phyloP scores from a whole-genome alignment of 768 basidiomycete genomes.

The Russula compacta region DNA sequence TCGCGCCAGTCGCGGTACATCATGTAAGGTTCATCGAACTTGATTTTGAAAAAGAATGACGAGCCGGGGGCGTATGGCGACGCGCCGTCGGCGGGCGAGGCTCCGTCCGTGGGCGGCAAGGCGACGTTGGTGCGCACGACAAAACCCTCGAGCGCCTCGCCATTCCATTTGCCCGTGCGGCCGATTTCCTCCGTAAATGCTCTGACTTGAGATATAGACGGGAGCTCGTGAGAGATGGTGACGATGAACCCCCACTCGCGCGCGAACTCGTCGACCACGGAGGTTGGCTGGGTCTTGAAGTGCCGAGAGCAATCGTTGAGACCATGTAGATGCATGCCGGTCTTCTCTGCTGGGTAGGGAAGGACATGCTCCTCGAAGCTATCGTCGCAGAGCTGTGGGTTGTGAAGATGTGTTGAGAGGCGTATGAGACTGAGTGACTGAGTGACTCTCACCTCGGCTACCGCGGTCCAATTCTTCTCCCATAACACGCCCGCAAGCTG shows the following conservation, averaged over 20 bases:
- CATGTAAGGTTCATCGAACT: constrained; percentile 98
- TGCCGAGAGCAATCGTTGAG: constrained; percentile 60
- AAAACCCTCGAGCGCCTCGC: constrained; percentile 85
- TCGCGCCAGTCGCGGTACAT: constrained; percentile 99
- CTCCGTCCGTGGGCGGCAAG: constrained; percentile 32
- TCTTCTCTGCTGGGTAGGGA: constrained; percentile 66
- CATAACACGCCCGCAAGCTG: constrained; percentile 69
- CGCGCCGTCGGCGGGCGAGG: constrained; percentile 19
- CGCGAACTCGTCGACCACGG: constrained; percentile 69
- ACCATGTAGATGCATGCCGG: constrained; percentile 90
- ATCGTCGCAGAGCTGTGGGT: constrained; percentile 90
- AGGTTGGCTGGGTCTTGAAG: constrained; percentile 65
- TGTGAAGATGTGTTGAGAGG: background rate
- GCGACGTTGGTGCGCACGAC: constrained; percentile 75
- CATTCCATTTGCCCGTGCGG: constrained; percentile 67
- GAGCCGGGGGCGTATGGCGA: constrained; percentile 71
- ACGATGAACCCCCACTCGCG: constrained; percentile 85
- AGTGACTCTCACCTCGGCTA: constrained; percentile 68
- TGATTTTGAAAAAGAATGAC: constrained; percentile 98
- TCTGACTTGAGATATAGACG: constrained; percentile 57
- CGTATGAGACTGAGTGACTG: background rate
- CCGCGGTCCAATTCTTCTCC: constrained; percentile 78
- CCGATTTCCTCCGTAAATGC: constrained; percentile 63
- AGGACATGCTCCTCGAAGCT: constrained; percentile 96
- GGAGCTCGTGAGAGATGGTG: constrained; percentile 51